Conservation (phyloP, 345 rosid species). For the Durio zibethinus region DNA sequence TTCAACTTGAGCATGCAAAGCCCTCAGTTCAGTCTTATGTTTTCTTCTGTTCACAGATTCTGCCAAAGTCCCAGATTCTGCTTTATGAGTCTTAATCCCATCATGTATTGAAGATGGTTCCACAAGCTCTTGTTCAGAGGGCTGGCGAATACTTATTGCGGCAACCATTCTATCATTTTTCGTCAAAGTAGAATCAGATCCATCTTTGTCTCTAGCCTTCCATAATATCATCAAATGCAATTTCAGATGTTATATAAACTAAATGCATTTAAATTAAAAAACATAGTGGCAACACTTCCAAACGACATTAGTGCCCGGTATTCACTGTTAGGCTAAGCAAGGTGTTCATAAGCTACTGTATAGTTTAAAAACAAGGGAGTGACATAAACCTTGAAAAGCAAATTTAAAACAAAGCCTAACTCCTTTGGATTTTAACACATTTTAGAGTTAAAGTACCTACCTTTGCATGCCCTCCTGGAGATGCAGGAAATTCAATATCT, state of each 20-base stretch:
- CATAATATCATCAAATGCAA: constrained; percentile 21
- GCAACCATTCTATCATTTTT: constrained; percentile 16
- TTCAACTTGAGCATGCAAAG: constrained; percentile 19
- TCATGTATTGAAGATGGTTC: constrained; percentile 20
- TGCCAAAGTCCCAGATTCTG: constrained; percentile 25
- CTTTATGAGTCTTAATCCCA: constrained; percentile 22
- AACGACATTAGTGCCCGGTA: background rate
- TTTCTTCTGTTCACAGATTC: constrained; percentile 21
- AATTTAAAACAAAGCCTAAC: background rate
- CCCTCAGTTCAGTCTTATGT: constrained; percentile 13
- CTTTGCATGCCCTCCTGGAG: constrained; percentile 30
- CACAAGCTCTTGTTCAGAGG: constrained; percentile 27
- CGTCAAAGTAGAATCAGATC: constrained; percentile 24
- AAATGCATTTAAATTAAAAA: background rate
- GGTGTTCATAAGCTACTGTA: background rate
- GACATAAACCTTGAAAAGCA: background rate
- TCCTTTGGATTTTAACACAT: background rate
- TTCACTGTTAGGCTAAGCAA: background rate
- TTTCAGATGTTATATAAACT: constrained; percentile 17
- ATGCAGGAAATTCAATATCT: constrained; percentile 27
- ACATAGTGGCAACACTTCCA: background rate
- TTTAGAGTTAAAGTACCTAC: constrained; percentile 26
- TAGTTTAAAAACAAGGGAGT: background rate
- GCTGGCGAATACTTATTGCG: constrained; percentile 6
- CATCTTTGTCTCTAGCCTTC: constrained; percentile 28